Base-by-base conservation (phyloP, 1,284 basidiomycete genomes). In the Trichosporon sp. region DNA sequence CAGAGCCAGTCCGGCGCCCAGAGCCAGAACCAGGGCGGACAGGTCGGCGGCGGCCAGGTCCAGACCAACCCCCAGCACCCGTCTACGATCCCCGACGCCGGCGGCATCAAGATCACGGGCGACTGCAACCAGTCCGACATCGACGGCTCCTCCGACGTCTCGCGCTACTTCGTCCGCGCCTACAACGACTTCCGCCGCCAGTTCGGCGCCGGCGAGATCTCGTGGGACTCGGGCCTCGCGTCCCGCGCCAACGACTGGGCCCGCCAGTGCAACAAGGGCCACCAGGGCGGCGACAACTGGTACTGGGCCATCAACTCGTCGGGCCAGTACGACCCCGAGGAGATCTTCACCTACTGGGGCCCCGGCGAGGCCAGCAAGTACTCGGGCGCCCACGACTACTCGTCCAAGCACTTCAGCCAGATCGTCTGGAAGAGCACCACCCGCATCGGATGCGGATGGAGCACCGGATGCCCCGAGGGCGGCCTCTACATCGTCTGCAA, bases 341-440 rank as follows among this genome's bases (percentile, higher is more conserved):
- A 60, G 5, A 60, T 60, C 56, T 60, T 60, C 56, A 31, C 21
- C 29, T 60, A 60, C 56, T 60, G 56, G 56, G 56, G 56, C 15
- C 56, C 56, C 7, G 27, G 18, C 6, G 56, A 60, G 29, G 56
- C 56, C 7, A 29, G 56, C 56, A 29, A 60, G 27, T 60, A 60
- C 56, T 6, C 7, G 29, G 56, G 56, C 56, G 7, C 56, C 27
- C 6, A n/a, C 18, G 56, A 60, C 56, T 31, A 60, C 31, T 13
- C 11, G 15, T 60, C 56, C 27, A 60, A 60, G 56, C 66, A 34
- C 21, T 68, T 44, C 31, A 68, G 27, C 38, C 63, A 75, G 69
- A 75, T 81, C 53, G 78, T 81, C 31, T 82, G 80, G 80, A 78
- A 80, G 68, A 72, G 42, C 9, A 79, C 79, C 5, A 76, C 74